Conservation (phyloP, 345 rosid species). For the Litchi chinensis region DNA sequence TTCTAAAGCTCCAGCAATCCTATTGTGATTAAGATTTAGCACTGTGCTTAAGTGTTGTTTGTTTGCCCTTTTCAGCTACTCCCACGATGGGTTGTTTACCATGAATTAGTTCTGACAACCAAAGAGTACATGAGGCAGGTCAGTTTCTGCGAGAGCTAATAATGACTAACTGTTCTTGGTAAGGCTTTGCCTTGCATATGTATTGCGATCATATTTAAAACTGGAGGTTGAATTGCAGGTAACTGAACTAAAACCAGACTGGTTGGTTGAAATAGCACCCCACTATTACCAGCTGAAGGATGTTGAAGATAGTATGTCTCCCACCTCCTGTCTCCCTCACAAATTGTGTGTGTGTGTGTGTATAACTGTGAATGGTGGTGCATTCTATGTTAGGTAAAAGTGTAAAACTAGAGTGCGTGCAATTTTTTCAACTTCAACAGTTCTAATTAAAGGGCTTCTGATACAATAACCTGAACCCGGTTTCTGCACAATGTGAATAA, state of each 20-base stretch:
- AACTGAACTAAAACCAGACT: constrained; percentile 94
- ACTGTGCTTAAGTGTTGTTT: background rate
- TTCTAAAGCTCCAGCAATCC: background rate
- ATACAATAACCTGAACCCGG: background rate
- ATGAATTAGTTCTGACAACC: constrained; percentile 87
- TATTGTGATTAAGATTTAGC: background rate
- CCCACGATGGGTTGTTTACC: constrained; percentile 94
- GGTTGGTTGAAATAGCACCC: constrained; percentile 98
- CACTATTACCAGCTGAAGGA: constrained; percentile 95
- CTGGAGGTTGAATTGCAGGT: constrained; percentile 56
- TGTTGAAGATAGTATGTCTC: constrained; percentile 80
- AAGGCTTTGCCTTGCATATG: background rate
- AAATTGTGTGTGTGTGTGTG: background rate
- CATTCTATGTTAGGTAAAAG: background rate
- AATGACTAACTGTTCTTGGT: background rate
- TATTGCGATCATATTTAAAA: constrained; percentile 20
- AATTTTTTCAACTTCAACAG: background rate
- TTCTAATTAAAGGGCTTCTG: background rate
- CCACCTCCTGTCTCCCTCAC: constrained; percentile 2
- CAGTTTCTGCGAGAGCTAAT: constrained; percentile 11
- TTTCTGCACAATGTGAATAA: background rate
- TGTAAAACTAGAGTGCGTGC: constrained; percentile 2
- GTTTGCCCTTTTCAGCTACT: constrained; percentile 52
- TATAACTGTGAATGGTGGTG: background rate
- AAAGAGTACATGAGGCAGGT: constrained; percentile 96